Base-by-base conservation (phyloP, 371 early-diverging fungal species). In the Phascolomyces articulosus region DNA sequence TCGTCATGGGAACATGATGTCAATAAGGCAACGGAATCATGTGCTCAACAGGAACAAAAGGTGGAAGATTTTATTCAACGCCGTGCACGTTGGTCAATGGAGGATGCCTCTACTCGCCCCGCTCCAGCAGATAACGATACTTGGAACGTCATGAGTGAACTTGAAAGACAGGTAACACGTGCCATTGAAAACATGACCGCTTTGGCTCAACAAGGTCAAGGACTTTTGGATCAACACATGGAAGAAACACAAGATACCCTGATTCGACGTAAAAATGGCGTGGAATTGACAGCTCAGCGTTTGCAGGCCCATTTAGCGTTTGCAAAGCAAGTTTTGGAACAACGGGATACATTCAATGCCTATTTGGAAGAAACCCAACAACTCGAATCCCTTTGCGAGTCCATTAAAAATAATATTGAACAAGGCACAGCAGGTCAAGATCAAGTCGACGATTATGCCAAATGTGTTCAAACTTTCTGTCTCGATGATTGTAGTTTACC, bases 31-130 rank as follows among this genome's bases (percentile, higher is more conserved):
- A 23, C 71, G 8, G 55, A 49, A 13, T 26, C 34, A 7, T 70
- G 73, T 56, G 31, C 26, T 7, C 57, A 66, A 15, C 58, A 62
- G 23, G 72, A 71, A 15, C n/a, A 55, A 27, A 55, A 55, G 1
- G 57, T 67, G 2, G 71, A 73, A 53, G 28, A 27, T 0, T 66
- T 69, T 54, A 74, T 74, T 31, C 48, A 61, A 23, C 11, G 55
- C 1, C 18, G 27, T 18, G 71, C 74, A 20, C 62, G 77, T 23
- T 77, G 77, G 74, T 55, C 66, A n/a, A 44, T 44, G 44, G 44
- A 44, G 4, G 7, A n/a, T 18, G 16, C n/a, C n/a, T n/a, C 18
- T n/a, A 44, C 18, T n/a, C 8, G 18, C 4, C 15, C 16, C 8
- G 8, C 44, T 13, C 4, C 44, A 28, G 23, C 57, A 23, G 53